Evolutionary conservation across 306 rosid genomes (phyloP), one percentile per base, ranked within the genome.

Genomic region (Sechiopsis laciniata): DNA sequence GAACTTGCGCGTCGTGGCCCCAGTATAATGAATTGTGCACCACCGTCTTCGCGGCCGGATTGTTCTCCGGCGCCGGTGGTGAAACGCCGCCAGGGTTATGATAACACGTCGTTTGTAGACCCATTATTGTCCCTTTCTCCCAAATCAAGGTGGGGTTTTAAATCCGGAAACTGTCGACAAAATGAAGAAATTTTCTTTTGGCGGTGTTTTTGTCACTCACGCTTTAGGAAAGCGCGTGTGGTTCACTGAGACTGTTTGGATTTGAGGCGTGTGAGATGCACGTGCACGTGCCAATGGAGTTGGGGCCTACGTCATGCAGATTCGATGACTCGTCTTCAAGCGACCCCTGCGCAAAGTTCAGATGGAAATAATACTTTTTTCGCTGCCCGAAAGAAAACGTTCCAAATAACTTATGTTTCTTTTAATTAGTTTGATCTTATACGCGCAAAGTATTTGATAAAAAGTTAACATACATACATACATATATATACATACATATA

Each of bases 21-120:
- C 94, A 91, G 58, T 85, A 83, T 22, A 88, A 60, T 21, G 85
- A 73, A 10, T 74, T 76, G 72, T 83, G 84, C 77, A 85, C 80
- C 19, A 82, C 87, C 51, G 71, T 80, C 55, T 82, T 80, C 58
- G 84, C 77, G 16, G 77, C 85, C 2, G 88, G 80, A 55, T 85
- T 85, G 57, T 50, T 48, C 16, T 66, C n/a, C 54, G 42, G 4
- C 54, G 62, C 57, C 32, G 75, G 13, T 68, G 68, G 63, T 7
- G 71, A 55, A 42, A 56, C 40, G 6, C 68, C 13, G 3, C 75
- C 66, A 5, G 60, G 64, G 55, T 76, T 24, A 24, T 78, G 32
- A 5, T 72, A 70, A 10, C 63, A 73, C 1, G 67, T 15, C 82
- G 79, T n/a, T 55, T 73, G 40, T 16, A 20, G n/a, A 71, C 11